These are phyloP conservation scores for Exophiala sideris DNA, from an alignment of 2,329 filamentous ascomycete species.

Conservation along the genomic window DNA sequence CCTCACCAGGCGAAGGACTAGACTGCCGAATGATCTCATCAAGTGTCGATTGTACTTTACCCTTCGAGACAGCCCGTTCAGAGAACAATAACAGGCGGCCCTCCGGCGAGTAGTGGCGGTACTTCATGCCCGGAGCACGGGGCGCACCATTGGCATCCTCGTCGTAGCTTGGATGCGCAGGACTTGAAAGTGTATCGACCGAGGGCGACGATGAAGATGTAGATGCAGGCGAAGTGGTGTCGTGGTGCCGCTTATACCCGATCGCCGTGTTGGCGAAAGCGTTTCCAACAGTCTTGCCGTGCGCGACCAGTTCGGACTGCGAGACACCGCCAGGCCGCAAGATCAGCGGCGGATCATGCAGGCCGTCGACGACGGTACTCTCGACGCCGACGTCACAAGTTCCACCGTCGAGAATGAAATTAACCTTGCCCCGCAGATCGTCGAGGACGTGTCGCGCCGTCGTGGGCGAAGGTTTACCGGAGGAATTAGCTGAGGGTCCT, in stretches of 20 bases:
- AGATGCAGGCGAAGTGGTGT: background rate
- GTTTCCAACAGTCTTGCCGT: constrained; percentile 68
- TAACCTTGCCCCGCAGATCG: constrained; percentile 77
- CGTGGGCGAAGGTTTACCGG: constrained; percentile 88
- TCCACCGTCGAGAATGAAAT: constrained; percentile 85
- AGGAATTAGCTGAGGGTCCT: constrained; percentile 90
- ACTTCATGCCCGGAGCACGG: constrained; percentile 95
- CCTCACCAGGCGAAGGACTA: constrained; percentile 33
- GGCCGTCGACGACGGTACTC: constrained; percentile 91
- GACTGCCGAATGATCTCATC: constrained; percentile 13
- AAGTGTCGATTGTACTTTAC: constrained; percentile 12
- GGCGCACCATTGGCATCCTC: constrained; percentile 49
- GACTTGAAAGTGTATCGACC: background rate
- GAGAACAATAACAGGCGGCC: constrained; percentile 76
- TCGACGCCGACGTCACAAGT: constrained; percentile 86
- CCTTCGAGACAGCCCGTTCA: constrained; percentile 30
- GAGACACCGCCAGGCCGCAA: constrained; percentile 83
- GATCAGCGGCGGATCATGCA: constrained; percentile 75
- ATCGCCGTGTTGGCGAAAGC: constrained; percentile 71
- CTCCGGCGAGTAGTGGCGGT: constrained; percentile 92
- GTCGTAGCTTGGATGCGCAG: constrained; percentile 6
- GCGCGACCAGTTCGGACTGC: constrained; percentile 55
- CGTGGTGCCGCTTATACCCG: constrained; percentile 59
- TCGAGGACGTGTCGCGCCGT: constrained; percentile 83
- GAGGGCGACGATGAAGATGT: constrained; percentile 5